These are phyloP conservation scores for Beta macrorhiza DNA, from an alignment of 179 eudicot species.

Conservation along the genomic window DNA sequence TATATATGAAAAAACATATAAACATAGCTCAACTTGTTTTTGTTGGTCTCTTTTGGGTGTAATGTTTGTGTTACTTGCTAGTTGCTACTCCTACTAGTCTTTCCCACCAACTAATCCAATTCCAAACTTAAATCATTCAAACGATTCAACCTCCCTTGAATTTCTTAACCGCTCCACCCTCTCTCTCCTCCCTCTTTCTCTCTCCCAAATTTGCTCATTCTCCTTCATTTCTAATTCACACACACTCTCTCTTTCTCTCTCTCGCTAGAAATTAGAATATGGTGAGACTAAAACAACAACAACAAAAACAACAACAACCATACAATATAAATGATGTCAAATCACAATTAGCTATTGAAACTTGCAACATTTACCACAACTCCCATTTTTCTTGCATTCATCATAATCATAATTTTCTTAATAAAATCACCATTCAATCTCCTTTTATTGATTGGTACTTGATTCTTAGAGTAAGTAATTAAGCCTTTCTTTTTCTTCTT, in stretches of 20 bases:
- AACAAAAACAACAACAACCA: constrained; percentile 13
- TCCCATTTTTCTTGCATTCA: constrained; percentile 38
- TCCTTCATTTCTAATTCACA: background rate
- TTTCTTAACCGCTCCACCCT: constrained; percentile 60
- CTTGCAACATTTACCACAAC: constrained; percentile 39
- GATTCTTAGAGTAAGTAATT: constrained; percentile 52
- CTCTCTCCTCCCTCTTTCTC: constrained; percentile 1
- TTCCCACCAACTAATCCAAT: constrained; percentile 34
- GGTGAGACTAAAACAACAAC: constrained; percentile 28
- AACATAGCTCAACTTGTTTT: no score
- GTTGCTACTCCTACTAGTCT: background rate
- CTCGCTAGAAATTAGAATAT: constrained; percentile 13
- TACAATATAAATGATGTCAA: constrained; percentile 32
- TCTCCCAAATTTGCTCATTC: constrained; percentile 18
- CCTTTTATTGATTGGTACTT: constrained; percentile 70
- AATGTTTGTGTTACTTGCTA: constrained; percentile 10
- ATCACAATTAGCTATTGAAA: constrained; percentile 47
- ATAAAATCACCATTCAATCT: constrained; percentile 5
- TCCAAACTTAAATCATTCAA: constrained; percentile 26
- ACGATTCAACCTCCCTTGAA: constrained; percentile 20
- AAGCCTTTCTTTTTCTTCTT: background rate
- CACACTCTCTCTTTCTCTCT: background rate
- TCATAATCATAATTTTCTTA: constrained; percentile 14
- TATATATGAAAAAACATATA: no score
- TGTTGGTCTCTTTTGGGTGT: background rate